A percentile compares a stretch with the other conserved stretches of the same genome.
These are phyloP conservation scores for Fistulifera solaris DNA, from an alignment of 108 stramenopile species.

Conservation along the genomic window DNA sequence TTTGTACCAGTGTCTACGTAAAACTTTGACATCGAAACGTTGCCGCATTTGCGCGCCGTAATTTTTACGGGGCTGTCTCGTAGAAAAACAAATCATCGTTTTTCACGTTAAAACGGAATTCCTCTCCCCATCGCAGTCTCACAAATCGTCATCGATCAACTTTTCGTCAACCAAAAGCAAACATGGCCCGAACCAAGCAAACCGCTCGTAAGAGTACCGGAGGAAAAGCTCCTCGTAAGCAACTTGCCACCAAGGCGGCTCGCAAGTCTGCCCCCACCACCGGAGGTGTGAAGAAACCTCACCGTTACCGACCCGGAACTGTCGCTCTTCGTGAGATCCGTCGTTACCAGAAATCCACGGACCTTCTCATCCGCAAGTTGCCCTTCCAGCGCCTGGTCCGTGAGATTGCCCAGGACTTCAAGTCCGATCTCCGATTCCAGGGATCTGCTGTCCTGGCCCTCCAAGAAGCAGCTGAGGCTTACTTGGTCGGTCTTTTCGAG, in stretches of 20 bases:
- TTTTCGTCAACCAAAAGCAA: conserved; percentile 1
- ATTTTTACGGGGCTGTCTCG: too few species aligned
- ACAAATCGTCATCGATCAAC: conserved; percentile 1
- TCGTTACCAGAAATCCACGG: conserved; percentile 93
- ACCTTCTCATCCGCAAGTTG: conserved; percentile 91
- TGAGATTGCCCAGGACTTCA: conserved; percentile 97
- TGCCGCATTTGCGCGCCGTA: too few species aligned
- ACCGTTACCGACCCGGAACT: conserved; percentile 91
- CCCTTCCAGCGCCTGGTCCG: conserved; percentile 95
- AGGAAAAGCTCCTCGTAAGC: conserved; percentile 95
- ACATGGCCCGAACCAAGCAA: conserved; percentile 97
- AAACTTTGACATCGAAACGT: too few species aligned
- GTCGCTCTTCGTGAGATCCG: conserved; percentile 98
- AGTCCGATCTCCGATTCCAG: conserved; percentile 96
- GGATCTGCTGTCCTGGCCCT: conserved; percentile 90
- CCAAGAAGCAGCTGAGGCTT: conserved; percentile 93
- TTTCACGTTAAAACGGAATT: too few species aligned
- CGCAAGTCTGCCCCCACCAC: conserved; percentile 72
- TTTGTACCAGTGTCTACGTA: conserved; percentile 29
- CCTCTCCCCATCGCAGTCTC: background rate
- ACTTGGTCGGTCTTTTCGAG: conserved; percentile 94
- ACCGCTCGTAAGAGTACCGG: conserved; percentile 97
- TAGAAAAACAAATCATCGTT: too few species aligned
- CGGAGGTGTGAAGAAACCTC: conserved; percentile 91
- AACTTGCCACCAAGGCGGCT: conserved; percentile 90